Percentiles rank a stretch among this genome's conserved stretches.
These are phyloP conservation scores for Euphrasia confusa DNA, from an alignment of 257 asterid genomes.

Conservation along the genomic window DNA sequence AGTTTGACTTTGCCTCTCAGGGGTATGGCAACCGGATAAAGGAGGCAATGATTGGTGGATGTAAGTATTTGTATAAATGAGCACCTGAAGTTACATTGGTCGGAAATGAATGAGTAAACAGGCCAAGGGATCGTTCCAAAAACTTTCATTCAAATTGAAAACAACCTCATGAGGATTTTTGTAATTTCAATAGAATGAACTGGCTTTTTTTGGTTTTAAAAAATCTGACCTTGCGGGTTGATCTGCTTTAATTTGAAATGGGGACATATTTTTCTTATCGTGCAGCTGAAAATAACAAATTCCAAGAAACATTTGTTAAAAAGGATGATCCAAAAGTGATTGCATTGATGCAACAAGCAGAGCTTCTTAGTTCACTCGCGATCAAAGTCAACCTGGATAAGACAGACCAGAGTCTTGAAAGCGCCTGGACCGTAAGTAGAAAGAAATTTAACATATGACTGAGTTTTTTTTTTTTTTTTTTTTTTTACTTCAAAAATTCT, in stretches of 20 bases:
- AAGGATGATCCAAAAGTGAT: constrained; percentile 86
- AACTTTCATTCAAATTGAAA: neutral
- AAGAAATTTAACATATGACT: neutral
- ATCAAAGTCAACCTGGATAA: constrained; percentile 71
- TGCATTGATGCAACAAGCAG: constrained; percentile 92
- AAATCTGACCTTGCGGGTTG: too few species aligned
- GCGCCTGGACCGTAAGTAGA: constrained; percentile 74
- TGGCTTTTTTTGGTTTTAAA: too few species aligned
- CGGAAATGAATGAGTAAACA: neutral
- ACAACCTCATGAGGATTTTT: neutral
- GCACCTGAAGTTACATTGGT: constrained; percentile 20
- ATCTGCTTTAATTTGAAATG: constrained; percentile 15
- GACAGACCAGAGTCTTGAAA: constrained; percentile 76
- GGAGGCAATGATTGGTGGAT: constrained; percentile 35
- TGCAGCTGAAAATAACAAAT: constrained; percentile 49
- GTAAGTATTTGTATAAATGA: constrained; percentile 27
- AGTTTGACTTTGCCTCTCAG: constrained; percentile 32
- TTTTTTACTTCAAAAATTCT: neutral
- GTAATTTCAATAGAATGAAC: neutral
- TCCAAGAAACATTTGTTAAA: constrained; percentile 61
- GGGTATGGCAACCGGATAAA: constrained; percentile 32
- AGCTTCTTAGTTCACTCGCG: constrained; percentile 88
- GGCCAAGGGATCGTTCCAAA: neutral
- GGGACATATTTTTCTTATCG: constrained; percentile 8
- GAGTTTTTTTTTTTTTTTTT: neutral